phyloP scores from a whole-genome alignment of 2,329 filamentous ascomycete species.

The Orbilia brochopaga region DNA sequence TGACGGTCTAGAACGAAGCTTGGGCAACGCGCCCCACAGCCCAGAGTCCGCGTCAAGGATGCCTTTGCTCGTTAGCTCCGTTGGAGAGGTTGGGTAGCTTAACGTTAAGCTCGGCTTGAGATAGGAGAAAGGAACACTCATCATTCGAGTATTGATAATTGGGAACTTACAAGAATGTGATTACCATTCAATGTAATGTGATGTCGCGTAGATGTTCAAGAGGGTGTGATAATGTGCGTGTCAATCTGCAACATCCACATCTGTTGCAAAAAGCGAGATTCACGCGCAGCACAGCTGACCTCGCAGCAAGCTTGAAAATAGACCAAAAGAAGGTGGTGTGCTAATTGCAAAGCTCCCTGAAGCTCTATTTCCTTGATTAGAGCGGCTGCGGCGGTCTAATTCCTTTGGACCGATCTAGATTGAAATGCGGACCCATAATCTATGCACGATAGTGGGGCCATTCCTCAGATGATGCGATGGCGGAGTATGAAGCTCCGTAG shows the following conservation, averaged over 20 bases:
- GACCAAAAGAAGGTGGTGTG: too few species aligned
- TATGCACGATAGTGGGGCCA: neutral
- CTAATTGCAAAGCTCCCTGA: neutral
- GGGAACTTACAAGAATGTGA: too few species aligned
- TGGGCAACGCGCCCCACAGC: conserved; percentile 2
- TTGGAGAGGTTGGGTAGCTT: neutral
- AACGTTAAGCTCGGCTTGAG: neutral
- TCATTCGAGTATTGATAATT: neutral
- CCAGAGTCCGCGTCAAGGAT: neutral
- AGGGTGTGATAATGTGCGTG: too few species aligned
- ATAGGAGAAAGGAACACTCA: neutral
- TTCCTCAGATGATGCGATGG: neutral
- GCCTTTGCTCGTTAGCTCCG: neutral
- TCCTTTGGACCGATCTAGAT: neutral
- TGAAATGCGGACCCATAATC: neutral
- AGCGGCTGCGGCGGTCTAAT: neutral
- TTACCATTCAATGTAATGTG: too few species aligned
- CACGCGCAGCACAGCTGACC: too few species aligned
- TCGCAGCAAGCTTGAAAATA: too few species aligned
- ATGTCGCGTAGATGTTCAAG: too few species aligned
- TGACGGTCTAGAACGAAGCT: neutral
- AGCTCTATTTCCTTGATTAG: neutral
- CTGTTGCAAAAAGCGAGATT: too few species aligned
- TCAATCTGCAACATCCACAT: too few species aligned
- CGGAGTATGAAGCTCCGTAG: neutral